Evolutionary conservation across 2,329 filamentous ascomycete genomes (phyloP).

Genomic region (Penicillium sp.): DNA sequence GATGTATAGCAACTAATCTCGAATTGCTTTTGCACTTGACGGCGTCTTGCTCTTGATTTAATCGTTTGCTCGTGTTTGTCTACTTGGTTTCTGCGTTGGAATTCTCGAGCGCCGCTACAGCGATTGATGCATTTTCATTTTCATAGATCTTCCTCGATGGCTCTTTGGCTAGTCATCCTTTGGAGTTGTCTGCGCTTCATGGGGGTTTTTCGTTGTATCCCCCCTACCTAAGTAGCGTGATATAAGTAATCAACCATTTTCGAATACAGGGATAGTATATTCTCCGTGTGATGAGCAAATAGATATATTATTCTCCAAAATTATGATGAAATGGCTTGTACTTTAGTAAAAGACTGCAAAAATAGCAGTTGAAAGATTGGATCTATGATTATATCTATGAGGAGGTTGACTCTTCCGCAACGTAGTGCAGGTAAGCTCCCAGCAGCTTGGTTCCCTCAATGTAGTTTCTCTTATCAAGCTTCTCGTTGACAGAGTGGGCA

Average conservation of each 20-base stretch:
- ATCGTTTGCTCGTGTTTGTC: neutral
- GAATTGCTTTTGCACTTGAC: conserved; percentile 15
- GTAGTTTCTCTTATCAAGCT: conserved; percentile 94
- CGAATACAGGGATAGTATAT: neutral
- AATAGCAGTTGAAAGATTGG: neutral
- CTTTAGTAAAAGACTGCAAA: neutral
- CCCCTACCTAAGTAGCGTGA: neutral
- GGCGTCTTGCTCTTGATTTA: conserved; percentile 12
- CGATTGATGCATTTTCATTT: conserved; percentile 15
- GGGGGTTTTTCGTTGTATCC: neutral
- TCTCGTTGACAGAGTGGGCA: conserved; percentile 97
- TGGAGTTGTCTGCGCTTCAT: neutral
- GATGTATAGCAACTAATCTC: conserved; percentile 31
- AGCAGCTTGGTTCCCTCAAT: conserved; percentile 96
- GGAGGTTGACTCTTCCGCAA: conserved; percentile 75
- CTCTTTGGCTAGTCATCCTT: neutral
- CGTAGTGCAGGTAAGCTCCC: conserved; percentile 93
- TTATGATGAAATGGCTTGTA: neutral
- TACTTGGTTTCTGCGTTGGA: neutral
- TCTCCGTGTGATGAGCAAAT: neutral
- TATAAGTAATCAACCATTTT: neutral
- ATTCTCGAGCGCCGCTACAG: conserved; percentile 14
- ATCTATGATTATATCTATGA: neutral
- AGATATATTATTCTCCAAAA: neutral
- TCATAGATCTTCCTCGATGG: neutral